These are phyloP conservation scores for Solanum pimpinellifolium DNA, from an alignment of 257 asterid genomes.

Conservation along the genomic window DNA sequence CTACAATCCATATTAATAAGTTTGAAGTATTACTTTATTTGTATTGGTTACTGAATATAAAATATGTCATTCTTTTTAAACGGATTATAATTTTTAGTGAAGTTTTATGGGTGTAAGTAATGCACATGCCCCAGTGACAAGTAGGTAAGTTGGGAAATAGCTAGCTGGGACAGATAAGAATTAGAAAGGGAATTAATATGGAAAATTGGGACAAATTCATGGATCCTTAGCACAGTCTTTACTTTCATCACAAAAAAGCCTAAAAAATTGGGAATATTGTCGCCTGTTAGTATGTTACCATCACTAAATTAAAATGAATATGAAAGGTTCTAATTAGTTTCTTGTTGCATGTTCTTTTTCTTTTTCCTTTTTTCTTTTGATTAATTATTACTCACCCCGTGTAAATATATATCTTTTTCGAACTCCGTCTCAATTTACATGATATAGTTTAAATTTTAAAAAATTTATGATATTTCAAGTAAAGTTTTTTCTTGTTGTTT, in stretches of 20 bases:
- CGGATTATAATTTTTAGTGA: background rate
- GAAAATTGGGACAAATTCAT: constrained; percentile 41
- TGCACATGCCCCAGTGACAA: background rate
- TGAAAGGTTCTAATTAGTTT: background rate
- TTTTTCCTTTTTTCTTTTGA: background rate
- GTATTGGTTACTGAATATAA: too few species aligned
- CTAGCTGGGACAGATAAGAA: constrained; percentile 15
- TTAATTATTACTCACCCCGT: background rate
- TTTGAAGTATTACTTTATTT: background rate
- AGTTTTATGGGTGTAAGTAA: background rate
- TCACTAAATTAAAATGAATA: background rate
- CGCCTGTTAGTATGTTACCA: background rate
- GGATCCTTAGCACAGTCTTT: constrained; percentile 5
- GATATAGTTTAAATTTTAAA: too few species aligned
- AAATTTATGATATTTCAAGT: background rate
- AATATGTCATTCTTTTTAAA: background rate
- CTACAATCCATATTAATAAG: background rate
- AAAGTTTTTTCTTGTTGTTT: background rate
- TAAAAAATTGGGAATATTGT: background rate
- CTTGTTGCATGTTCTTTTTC: background rate
- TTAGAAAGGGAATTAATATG: constrained; percentile 17
- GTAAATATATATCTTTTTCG: background rate
- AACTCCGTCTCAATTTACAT: too few species aligned
- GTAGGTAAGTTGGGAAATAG: constrained; percentile 24
- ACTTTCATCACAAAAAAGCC: constrained; percentile 3